Evolutionary conservation across 108 stramenopile species (phyloP).

Genomic region (Skeletonema marinoi): DNA sequence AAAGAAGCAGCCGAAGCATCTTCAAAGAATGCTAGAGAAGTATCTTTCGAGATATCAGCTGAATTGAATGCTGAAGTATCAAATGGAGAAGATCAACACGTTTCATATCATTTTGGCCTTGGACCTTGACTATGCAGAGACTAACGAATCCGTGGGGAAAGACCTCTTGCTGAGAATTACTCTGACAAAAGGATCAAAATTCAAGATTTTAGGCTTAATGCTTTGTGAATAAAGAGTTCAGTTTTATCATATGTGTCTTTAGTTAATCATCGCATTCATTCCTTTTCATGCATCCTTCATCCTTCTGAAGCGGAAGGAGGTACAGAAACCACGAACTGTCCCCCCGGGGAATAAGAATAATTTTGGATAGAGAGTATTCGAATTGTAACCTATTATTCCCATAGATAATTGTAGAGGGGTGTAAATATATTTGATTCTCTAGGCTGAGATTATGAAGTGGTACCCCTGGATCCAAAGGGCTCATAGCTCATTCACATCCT

Average conservation of each 20-base stretch:
- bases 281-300: too few species aligned
- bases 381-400: too few species aligned
- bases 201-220: constrained; percentile 52
- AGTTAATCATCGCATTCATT: too few species aligned
- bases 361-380: too few species aligned
- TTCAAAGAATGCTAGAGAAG: constrained; percentile 23
- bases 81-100: constrained; percentile 26
- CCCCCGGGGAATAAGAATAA: too few species aligned
- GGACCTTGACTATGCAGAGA: constrained; percentile 29
- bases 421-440: too few species aligned
- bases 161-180: constrained; percentile 43
- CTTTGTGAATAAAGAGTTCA: constrained; percentile 33
- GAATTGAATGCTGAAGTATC: constrained; percentile 22
- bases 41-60: constrained; percentile 40
- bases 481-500: background rate
- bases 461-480: background rate
- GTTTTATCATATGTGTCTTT: too few species aligned
- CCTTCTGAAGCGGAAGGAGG: too few species aligned
- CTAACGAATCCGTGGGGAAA: constrained; percentile 20
- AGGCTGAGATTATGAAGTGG: too few species aligned
- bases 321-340: too few species aligned
- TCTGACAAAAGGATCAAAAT: constrained; percentile 37
- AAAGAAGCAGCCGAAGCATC: constrained; percentile 36
- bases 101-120: constrained; percentile 50
- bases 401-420: too few species aligned